phyloP scores from a whole-genome alignment of 768 basidiomycete species.

The Floccularia luteovirens region DNA sequence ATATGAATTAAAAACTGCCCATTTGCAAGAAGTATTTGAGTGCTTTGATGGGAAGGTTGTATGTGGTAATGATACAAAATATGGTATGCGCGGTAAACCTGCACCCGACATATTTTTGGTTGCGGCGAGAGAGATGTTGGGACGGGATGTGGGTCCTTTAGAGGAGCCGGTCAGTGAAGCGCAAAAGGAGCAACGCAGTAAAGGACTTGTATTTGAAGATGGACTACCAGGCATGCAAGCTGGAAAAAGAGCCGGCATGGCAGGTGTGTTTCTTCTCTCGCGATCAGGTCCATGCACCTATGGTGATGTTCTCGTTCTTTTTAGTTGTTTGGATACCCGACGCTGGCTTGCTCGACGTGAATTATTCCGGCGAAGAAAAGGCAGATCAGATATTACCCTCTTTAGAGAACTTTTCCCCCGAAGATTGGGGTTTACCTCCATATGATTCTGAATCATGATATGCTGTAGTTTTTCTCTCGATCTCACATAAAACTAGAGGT shows the following conservation, averaged over 20 bases:
- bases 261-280: constrained; percentile 41
- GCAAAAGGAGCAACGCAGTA: constrained; percentile 40
- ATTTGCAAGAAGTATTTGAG: constrained; percentile 50
- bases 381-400: constrained; percentile 56
- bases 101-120: constrained; percentile 75
- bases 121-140: constrained; percentile 56
- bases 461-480: too few relatives aligned
- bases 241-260: constrained; percentile 81
- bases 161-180: constrained; percentile 21
- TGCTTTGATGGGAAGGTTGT: constrained; percentile 59
- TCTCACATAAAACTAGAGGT: too few relatives aligned
- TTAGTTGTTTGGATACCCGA: constrained; percentile 87
- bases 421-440: constrained; percentile 78
- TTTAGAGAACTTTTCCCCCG: constrained; percentile 69
- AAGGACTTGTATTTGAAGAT: constrained; percentile 81
- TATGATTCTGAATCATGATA: too few relatives aligned
- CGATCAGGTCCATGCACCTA: background rate
- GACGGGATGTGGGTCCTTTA: constrained; percentile 45
- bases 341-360: constrained; percentile 47
- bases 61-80: constrained; percentile 60
- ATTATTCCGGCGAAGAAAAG: constrained; percentile 36
- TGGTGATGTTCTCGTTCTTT: constrained; percentile 1
- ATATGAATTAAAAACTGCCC: constrained; percentile 58
- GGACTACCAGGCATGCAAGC: constrained; percentile 71
- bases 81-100: constrained; percentile 64